Conservation (phyloP, 2,329 filamentous ascomycete genomes). For the Aspergillus brasiliensis region DNA sequence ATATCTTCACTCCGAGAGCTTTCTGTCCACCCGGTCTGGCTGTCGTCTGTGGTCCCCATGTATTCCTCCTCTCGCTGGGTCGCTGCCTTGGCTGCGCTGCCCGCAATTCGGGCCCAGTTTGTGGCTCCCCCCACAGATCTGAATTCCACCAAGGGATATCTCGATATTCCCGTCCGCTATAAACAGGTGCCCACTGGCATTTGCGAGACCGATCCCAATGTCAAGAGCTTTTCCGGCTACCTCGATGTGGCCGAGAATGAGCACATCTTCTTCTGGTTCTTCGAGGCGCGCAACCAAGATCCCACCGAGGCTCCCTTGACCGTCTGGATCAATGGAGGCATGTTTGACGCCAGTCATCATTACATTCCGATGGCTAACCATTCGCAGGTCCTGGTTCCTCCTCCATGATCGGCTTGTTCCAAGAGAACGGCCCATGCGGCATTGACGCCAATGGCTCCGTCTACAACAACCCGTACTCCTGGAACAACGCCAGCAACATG, state of each 20-base stretch:
- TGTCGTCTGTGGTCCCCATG: neutral
- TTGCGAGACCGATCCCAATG: constrained; percentile 9
- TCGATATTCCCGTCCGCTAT: constrained; percentile 11
- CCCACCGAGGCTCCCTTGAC: constrained; percentile 13
- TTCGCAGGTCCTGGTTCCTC: constrained; percentile 26
- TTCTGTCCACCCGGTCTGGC: neutral
- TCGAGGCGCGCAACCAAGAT: constrained; percentile 7
- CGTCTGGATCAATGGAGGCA: constrained; percentile 27
- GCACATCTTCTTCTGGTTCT: constrained; percentile 10
- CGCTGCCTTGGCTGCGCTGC: neutral
- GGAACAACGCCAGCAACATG: constrained; percentile 27
- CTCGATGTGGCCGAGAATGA: constrained; percentile 9
- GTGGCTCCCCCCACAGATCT: constrained; percentile 2
- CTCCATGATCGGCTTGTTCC: constrained; percentile 39
- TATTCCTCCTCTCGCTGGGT: neutral
- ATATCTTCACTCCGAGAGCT: neutral
- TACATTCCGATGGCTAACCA: neutral
- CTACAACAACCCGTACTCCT: constrained; percentile 26
- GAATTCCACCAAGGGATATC: constrained; percentile 6
- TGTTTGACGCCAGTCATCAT: neutral
- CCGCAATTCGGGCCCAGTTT: constrained; percentile 1
- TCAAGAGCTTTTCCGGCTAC: constrained; percentile 13
- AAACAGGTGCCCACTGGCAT: constrained; percentile 10
- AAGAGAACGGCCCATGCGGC: constrained; percentile 36
- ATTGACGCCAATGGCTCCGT: constrained; percentile 22